Percentiles rank a stretch among this genome's conserved stretches.
phyloP scores from a whole-genome alignment of 306 rosid genomes.

The Lathyrus tuberosus region DNA sequence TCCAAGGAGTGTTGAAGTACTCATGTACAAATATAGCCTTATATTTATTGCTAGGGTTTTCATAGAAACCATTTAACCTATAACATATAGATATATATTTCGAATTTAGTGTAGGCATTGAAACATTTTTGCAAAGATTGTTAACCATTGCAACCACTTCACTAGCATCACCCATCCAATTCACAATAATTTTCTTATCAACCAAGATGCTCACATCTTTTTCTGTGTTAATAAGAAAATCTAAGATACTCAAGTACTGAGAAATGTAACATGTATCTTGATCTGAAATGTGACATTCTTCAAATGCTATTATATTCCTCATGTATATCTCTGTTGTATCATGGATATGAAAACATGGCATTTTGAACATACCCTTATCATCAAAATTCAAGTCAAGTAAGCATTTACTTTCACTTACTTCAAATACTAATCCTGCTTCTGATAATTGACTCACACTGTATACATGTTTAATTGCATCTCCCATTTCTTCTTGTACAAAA shows the following conservation, averaged over 20 bases:
- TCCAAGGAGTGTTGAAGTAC: constrained; percentile 46
- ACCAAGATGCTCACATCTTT: neutral
- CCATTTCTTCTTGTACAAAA: neutral
- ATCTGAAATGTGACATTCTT: constrained; percentile 29
- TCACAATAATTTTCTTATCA: constrained; percentile 7
- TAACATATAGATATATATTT: neutral
- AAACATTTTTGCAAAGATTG: neutral
- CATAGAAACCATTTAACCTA: neutral
- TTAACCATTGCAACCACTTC: constrained; percentile 2
- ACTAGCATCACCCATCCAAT: constrained; percentile 29
- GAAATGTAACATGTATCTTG: neutral
- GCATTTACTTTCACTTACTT: constrained; percentile 23
- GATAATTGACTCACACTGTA: constrained; percentile 28
- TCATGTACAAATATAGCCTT: constrained; percentile 30
- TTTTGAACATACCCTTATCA: constrained; percentile 30
- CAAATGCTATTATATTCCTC: constrained; percentile 40
- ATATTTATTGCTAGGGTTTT: constrained; percentile 13
- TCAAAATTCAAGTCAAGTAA: constrained; percentile 38
- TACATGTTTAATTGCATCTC: neutral
- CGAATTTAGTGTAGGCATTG: neutral
- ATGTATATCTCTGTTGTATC: constrained; percentile 32
- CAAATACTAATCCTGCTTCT: constrained; percentile 48
- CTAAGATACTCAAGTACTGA: constrained; percentile 33
- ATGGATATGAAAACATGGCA: constrained; percentile 36
- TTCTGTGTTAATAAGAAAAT: neutral